These are phyloP conservation scores for Corinectria fuckeliana DNA, from an alignment of 2,329 filamentous ascomycete genomes.

Conservation along the genomic window DNA sequence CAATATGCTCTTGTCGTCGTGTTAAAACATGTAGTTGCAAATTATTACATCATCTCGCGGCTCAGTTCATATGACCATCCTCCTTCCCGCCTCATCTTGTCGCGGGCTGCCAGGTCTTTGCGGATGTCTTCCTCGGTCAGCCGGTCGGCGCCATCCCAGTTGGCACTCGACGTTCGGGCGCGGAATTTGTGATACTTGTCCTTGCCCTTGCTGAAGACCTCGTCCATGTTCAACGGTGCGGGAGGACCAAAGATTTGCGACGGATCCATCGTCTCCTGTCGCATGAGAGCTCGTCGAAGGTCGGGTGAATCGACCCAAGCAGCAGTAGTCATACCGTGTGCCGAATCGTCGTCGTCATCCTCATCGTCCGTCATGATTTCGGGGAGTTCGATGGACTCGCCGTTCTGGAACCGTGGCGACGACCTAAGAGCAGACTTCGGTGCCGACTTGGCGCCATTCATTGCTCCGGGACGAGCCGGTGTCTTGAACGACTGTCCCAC, in stretches of 20 bases:
- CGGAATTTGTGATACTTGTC: slow-evolving; percentile 88
- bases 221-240: slow-evolving; percentile 89
- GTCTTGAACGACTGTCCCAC: slow-evolving; percentile 70
- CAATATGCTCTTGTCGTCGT: slow-evolving; percentile 18
- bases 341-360: slow-evolving; percentile 75
- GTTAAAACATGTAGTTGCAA: slow-evolving; percentile 12
- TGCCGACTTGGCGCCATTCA: slow-evolving; percentile 57
- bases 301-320: slow-evolving; percentile 91
- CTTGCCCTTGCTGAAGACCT: slow-evolving; percentile 91
- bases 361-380: slow-evolving; percentile 97
- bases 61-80: slow-evolving; percentile 79
- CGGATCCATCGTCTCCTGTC: slow-evolving; percentile 86
- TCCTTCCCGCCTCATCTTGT: slow-evolving; percentile 80
- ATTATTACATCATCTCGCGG: slow-evolving; percentile 50
- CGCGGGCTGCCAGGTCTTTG: slow-evolving; percentile 79
- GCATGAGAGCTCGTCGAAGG: slow-evolving; percentile 74
- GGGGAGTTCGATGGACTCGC: slow-evolving; percentile 88
- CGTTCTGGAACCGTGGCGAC: slow-evolving; percentile 86
- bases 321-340: slow-evolving; percentile 63
- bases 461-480: slow-evolving; percentile 62
- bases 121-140: slow-evolving; percentile 88
- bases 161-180: slow-evolving; percentile 89
- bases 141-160: slow-evolving; percentile 84
- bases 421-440: slow-evolving; percentile 69
- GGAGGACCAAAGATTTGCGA: slow-evolving; percentile 88